phyloP scores from a whole-genome alignment of 2,329 filamentous ascomycete species.

The Colletotrichum lindemuthianum region DNA sequence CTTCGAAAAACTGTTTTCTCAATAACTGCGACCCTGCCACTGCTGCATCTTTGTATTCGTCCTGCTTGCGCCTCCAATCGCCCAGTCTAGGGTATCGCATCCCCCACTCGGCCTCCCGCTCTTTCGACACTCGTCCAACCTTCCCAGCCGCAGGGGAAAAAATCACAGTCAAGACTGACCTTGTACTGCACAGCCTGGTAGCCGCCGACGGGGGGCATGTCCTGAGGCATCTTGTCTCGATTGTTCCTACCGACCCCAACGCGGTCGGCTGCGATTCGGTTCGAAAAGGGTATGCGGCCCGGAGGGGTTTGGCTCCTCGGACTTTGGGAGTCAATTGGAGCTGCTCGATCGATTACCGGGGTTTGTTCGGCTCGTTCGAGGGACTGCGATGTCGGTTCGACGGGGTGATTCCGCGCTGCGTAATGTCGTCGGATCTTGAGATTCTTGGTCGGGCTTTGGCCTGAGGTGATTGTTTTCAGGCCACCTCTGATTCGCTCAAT shows the following conservation, averaged over 20 bases:
- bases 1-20: no score
- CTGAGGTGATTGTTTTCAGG: slow-evolving; percentile 31
- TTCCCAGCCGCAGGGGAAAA: no score
- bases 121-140: neutral
- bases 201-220: slow-evolving; percentile 95
- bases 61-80: no score
- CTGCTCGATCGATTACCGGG: neutral
- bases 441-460: slow-evolving; percentile 30
- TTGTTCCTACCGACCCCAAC: slow-evolving; percentile 35
- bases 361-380: slow-evolving; percentile 8
- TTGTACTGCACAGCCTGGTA: slow-evolving; percentile 98
- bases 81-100: no score
- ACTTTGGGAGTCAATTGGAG: neutral
- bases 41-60: no score
- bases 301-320: slow-evolving; percentile 3
- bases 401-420: slow-evolving; percentile 12
- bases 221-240: slow-evolving; percentile 83
- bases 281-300: neutral
- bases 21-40: no score
- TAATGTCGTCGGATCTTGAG: slow-evolving; percentile 28
- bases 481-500: slow-evolving; percentile 31
- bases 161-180: slow-evolving; percentile 60
- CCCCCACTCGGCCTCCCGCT: neutral
- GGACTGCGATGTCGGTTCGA: slow-evolving; percentile 9
- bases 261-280: slow-evolving; percentile 32